A percentile compares a stretch with the other conserved stretches of the same genome.
Conservation (phyloP, 1,284 basidiomycete genomes). For the Chalciporus sp. region DNA sequence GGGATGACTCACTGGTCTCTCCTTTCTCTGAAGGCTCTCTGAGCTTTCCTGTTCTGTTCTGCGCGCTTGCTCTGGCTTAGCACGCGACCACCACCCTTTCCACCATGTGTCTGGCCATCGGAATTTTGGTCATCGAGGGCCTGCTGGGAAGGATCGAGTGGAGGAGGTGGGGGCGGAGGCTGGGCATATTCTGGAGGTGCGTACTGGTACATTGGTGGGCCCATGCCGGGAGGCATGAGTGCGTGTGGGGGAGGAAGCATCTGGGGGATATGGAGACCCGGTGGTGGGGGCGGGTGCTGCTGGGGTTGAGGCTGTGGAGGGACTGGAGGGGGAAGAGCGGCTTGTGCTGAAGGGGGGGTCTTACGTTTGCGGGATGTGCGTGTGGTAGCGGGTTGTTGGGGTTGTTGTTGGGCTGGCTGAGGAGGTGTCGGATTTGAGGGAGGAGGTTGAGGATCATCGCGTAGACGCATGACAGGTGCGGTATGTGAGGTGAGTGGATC, state of each 20-base stretch:
- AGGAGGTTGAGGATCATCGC: constrained; percentile 48
- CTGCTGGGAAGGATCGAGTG: constrained; percentile 35
- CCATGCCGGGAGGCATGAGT: constrained; percentile 47
- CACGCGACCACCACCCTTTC: constrained; percentile 43
- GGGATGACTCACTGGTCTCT: constrained; percentile 68
- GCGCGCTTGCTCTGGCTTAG: constrained; percentile 80
- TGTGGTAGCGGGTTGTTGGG: constrained; percentile 35
- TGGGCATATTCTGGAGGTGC: constrained; percentile 36
- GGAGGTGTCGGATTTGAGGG: constrained; percentile 16
- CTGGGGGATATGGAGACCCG: constrained; percentile 43
- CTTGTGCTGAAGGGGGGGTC: constrained; percentile 38
- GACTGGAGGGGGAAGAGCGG: constrained; percentile 22
- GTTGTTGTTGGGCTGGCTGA: constrained; percentile 39
- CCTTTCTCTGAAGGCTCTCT: constrained; percentile 81
- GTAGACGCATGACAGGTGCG: constrained; percentile 60
- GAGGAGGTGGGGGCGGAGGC: constrained; percentile 34
- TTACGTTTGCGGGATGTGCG: constrained; percentile 54
- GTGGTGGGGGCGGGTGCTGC: constrained; percentile 21
- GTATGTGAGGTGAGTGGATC: constrained; percentile 37
- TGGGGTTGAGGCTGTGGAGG: constrained; percentile 35
- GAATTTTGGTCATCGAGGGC: constrained; percentile 28
- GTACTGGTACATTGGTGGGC: constrained; percentile 37
- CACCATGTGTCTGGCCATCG: constrained; percentile 5
- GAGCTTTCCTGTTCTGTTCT: constrained; percentile 85
- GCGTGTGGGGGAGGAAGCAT: constrained; percentile 54